These are phyloP conservation scores for Vicia faba DNA, from an alignment of 306 rosid species.

Conservation along the genomic window DNA sequence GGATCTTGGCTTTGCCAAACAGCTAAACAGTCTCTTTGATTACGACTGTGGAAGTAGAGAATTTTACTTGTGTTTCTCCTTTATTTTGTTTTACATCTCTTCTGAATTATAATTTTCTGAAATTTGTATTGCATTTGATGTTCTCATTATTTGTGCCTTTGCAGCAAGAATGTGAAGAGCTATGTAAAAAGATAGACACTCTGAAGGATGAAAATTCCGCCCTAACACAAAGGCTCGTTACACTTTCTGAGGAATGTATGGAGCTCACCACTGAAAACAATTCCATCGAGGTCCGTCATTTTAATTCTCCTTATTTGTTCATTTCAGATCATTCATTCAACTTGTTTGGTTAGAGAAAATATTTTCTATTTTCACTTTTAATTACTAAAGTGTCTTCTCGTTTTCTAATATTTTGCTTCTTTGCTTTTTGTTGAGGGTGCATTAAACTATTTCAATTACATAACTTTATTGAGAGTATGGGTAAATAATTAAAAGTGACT, in stretches of 20 bases:
- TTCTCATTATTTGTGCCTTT: conserved; percentile 28
- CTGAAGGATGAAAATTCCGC: conserved; percentile 36
- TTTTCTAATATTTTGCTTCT: not conserved
- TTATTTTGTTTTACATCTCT: not conserved
- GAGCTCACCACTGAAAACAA: conserved; percentile 41
- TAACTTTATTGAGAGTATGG: no score
- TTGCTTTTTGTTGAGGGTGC: no score
- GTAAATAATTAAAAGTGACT: no score
- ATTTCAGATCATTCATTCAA: conserved; percentile 12
- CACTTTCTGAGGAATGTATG: conserved; percentile 48
- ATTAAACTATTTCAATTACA: no score
- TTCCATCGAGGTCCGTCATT: conserved; percentile 47
- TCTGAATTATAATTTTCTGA: conserved; percentile 19
- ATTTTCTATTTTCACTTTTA: not conserved
- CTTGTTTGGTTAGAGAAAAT: not conserved
- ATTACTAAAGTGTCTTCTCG: not conserved
- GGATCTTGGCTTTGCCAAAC: conserved; percentile 2
- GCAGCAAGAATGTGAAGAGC: conserved; percentile 53
- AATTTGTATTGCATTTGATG: conserved; percentile 6
- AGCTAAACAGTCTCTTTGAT: conserved; percentile 11
- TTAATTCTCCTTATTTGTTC: conserved; percentile 29
- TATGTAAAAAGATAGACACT: conserved; percentile 28
- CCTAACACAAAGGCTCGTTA: conserved; percentile 35
- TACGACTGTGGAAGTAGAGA: conserved; percentile 1
- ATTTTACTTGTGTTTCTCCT: conserved; percentile 18